Percentiles rank a stretch among this genome's conserved stretches.
Conservation (phyloP, 2,329 filamentous ascomycete genomes). For the Dothistroma septosporum region DNA sequence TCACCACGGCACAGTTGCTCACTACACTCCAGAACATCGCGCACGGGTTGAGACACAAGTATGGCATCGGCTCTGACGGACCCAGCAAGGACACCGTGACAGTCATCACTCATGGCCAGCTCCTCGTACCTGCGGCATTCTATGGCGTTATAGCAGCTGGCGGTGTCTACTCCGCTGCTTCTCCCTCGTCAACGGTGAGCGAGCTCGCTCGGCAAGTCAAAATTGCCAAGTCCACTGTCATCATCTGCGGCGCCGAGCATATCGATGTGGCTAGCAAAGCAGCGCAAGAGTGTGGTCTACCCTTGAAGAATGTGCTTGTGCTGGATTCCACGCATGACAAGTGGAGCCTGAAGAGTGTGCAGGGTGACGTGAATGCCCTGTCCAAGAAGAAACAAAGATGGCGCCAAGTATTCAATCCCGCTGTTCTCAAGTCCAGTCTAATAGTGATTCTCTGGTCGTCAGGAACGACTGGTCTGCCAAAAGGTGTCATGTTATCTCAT, state of each 20-base stretch:
- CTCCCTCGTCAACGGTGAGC: constrained; percentile 46
- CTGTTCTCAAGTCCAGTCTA: constrained; percentile 45
- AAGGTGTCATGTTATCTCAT: constrained; percentile 34
- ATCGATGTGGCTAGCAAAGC: constrained; percentile 46
- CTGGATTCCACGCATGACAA: constrained; percentile 41
- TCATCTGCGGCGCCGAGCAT: constrained; percentile 49
- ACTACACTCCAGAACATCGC: constrained; percentile 51
- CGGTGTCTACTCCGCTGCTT: constrained; percentile 56
- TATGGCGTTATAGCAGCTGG: constrained; percentile 57
- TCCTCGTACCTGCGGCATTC: constrained; percentile 51
- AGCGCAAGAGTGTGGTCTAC: constrained; percentile 49
- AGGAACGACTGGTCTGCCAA: constrained; percentile 48
- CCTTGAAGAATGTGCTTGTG: constrained; percentile 48
- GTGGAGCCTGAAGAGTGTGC: constrained; percentile 36
- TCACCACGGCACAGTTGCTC: constrained; percentile 53
- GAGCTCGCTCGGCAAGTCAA: constrained; percentile 51
- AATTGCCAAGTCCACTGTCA: constrained; percentile 40
- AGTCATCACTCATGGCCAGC: constrained; percentile 55
- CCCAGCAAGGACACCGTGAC: constrained; percentile 53
- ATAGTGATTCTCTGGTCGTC: constrained; percentile 46
- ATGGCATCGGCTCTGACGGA: constrained; percentile 50
- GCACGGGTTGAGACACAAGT: constrained; percentile 52
- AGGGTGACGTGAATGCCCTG: constrained; percentile 32
- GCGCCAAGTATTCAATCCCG: constrained; percentile 50
- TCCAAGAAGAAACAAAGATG: constrained; percentile 46